Base-by-base conservation (phyloP, 2,329 filamentous ascomycete genomes). In the Neopestalotiopsis sp. region DNA sequence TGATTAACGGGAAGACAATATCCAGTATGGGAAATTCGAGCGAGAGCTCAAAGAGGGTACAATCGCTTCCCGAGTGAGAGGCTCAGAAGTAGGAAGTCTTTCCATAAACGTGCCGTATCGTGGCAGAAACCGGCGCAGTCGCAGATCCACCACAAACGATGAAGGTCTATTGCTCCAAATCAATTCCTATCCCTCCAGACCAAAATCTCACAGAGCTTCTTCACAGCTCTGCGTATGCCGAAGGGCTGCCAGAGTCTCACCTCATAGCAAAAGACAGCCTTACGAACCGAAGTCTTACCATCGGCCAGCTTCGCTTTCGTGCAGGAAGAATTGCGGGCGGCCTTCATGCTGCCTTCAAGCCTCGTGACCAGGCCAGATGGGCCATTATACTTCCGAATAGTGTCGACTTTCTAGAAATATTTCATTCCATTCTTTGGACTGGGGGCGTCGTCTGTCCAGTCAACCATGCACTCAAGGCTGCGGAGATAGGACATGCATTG, bases 171-270 rank as follows among this genome's bases (percentile, higher is more conserved):
- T 74, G 74, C n/a, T 75, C 75, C 20, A 61, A 72, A 67, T 66
- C 71, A 6, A 76, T 81, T 59, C 67, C 75, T 9, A 76, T 84
- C 66, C 83, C 83, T 1, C 73, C 69, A 13, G 77, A 83, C 71
- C 74, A 81, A 38, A 84, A 82, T 69, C 78, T 85, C 61, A 85
- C 82, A 5, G 77, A 85, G 70, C 78, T 85, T 32, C 78, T 85
- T 61, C 81, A 84, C 69, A 74, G 75, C 12, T 80, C 79, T 6
- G 75, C 78, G 1, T 75, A 73, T 13, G 67, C 71, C 59, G 20
- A 20, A 53, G 68, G 75, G 2, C 72, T 85, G 1, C 80, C 80
- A 12, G 79, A 81, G 34, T 83, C 82, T 0, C 82, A 84, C 67
- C 69, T 85, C 13, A 80, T 85, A 38, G 78, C 81, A 3, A 77